Base-by-base conservation (phyloP, 495 filamentous ascomycete species). In the Hypoxylon perforatum region DNA sequence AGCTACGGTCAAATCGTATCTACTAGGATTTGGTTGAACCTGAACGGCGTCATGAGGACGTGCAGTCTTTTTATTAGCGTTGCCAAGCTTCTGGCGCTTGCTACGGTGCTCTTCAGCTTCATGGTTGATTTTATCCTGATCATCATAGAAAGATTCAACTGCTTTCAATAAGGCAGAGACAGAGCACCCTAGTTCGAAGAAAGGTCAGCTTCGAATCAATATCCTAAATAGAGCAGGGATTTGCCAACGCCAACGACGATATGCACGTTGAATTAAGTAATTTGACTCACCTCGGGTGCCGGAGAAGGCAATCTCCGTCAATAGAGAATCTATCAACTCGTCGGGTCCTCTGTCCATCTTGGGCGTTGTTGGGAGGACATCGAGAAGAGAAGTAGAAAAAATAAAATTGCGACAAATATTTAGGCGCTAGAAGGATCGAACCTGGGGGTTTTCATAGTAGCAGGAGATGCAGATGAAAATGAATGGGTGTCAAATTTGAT, bases 321-420 rank as follows among this genome's bases (percentile, higher is more conserved):
- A 77, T 47, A 94, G 76, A 71, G 86, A 87, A 65, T 90, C 84
- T 47, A 93, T 87, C 75, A 95, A 77, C 58, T 86, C 86, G 75
- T 92, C 89, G 54, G 91, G 77, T 61, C 85, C 85, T 50, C 76
- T 80, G 54, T 80, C 85, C 92, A 94, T 93, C n/a, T 53, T 76
- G 65, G 39, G 44, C 23, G 54, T 21, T 35, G 19, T 46, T 33
- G 54, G 22, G 21, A 39, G 58, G 28, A 54, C 75, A 77, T 82
- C 56, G 46, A 71, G 30, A 22, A 22, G 15, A 33, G 15, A 45
- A 38, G 47, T 17, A 42, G 21, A 14, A 28, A 49, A 23, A 33
- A 41, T 57, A 62, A 72, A 72, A 68, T 52, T 11, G 46, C 38
- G 55, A 41, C 17, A 57, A 46, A 67, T 61, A 51, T 63, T 63